Conservation (phyloP, 2,329 filamentous ascomycete species). For the Alternaria arborescens region DNA sequence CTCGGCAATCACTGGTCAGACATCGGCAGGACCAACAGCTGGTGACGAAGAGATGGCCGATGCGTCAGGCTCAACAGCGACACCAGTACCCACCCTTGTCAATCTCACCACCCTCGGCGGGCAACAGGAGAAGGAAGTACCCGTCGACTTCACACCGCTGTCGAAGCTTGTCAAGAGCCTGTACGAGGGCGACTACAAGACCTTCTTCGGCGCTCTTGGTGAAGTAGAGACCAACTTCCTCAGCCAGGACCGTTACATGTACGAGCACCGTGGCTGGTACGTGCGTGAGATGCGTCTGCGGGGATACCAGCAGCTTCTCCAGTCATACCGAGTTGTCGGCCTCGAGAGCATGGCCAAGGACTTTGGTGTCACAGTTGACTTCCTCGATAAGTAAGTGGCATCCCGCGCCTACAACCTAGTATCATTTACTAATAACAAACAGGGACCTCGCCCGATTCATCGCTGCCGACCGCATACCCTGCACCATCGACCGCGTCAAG, state of each 20-base stretch:
- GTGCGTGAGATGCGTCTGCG: constrained; percentile 97
- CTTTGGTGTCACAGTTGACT: constrained; percentile 97
- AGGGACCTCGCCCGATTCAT: constrained; percentile 98
- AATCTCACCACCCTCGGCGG: constrained; percentile 89
- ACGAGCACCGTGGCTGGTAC: constrained; percentile 96
- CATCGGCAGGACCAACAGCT: constrained; percentile 81
- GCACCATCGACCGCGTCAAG: constrained; percentile 96
- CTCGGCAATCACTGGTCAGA: constrained; percentile 78
- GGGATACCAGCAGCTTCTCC: constrained; percentile 94
- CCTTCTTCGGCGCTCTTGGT: constrained; percentile 89
- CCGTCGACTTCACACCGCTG: constrained; percentile 88
- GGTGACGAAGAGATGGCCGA: constrained; percentile 79
- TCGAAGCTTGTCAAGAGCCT: constrained; percentile 88
- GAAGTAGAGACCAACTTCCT: constrained; percentile 94
- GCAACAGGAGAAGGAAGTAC: constrained; percentile 78
- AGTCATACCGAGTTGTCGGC: constrained; percentile 97
- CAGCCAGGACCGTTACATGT: constrained; percentile 90
- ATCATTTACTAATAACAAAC: constrained; percentile 21
- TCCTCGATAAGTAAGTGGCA: constrained; percentile 81
- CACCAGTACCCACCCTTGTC: constrained; percentile 73
- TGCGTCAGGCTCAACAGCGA: constrained; percentile 57
- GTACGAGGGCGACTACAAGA: constrained; percentile 92
- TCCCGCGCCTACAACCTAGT: not conserved
- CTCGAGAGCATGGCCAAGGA: constrained; percentile 96
- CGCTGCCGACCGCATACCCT: constrained; percentile 89